Base-by-base conservation (phyloP, 208 protist genomes). In the Trypanosoma congolense region DNA sequence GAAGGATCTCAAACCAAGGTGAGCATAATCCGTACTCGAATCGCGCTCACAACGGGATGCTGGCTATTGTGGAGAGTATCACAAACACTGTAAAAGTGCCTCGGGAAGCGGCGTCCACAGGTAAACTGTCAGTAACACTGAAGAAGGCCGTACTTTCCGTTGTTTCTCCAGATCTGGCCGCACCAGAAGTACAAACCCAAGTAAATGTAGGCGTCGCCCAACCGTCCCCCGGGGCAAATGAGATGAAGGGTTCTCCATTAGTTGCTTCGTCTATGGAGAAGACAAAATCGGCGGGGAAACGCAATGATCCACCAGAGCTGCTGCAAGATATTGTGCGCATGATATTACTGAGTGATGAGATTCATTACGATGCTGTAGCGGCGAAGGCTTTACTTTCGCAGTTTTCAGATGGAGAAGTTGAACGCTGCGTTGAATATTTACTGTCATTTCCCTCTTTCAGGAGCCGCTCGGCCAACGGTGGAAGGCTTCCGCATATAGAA, bases 261-360 rank as follows among this genome's bases (percentile, higher is more conserved):
- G n/a, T n/a, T n/a, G n/a, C n/a, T n/a, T n/a, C n/a, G n/a, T n/a
- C n/a, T n/a, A n/a, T n/a, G n/a, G n/a, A n/a, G n/a, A n/a, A n/a
- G n/a, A n/a, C n/a, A n/a, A n/a, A n/a, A n/a, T n/a, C n/a, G n/a
- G n/a, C n/a, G n/a, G n/a, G n/a, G n/a, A n/a, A n/a, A n/a, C n/a
- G n/a, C n/a, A 46, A 36, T 2, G 40, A 50, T 28, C 53, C 43
- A 19, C 35, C 73, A 10, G 79, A 87, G 50, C 35, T 79, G 8
- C 68, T 77, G 29, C 42, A 80, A 36, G 83, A 90, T 50, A 40
- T 70, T 0, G 50, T 91, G 29, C 82, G 87, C 14, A 89, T 87
- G 77, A 78, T 93, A 43, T 43, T 93, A 28, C 67, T 93, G 19
- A 82, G 73, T 14, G 87, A 93, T 53, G 61, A 75, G 43, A 75